Evolutionary conservation across 148 eudicot genomes (phyloP).

Genomic region (Hydrangea macrophylla): DNA sequence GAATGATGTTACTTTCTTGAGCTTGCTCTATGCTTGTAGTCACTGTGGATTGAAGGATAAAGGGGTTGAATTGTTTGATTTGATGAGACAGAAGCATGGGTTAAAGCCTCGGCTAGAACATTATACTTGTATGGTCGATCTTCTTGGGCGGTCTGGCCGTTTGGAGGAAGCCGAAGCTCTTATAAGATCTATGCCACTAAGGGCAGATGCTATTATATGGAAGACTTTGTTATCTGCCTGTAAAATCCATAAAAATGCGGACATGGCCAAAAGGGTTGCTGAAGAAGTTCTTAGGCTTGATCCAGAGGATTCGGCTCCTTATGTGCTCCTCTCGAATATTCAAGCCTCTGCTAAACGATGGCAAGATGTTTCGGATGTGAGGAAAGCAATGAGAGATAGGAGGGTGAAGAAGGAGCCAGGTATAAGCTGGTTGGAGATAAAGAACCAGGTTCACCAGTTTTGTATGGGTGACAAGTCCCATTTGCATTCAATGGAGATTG

Average conservation of each 20-base stretch:
- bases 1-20: conserved; percentile 57
- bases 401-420: too few species aligned
- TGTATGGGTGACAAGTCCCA: too few species aligned
- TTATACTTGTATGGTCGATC: too few species aligned
- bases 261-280: conserved; percentile 49
- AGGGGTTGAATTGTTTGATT: conserved; percentile 48
- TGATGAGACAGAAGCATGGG: conserved; percentile 40
- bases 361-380: too few species aligned
- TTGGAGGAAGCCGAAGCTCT: conserved; percentile 53
- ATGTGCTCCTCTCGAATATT: conserved; percentile 59
- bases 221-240: conserved; percentile 66
- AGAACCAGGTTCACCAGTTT: too few species aligned
- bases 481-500: conserved; percentile 44
- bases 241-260: conserved; percentile 52
- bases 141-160: conserved; percentile 56
- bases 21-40: conserved; percentile 63
- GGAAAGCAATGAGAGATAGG: too few species aligned
- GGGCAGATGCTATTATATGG: conserved; percentile 64
- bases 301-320: conserved; percentile 56
- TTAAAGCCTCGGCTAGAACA: conserved; percentile 52
- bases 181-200: conserved; percentile 62
- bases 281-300: conserved; percentile 46
- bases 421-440: too few species aligned
- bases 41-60: conserved; percentile 61
- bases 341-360: conserved; percentile 57